Evolutionary conservation across 2,329 filamentous ascomycete species (phyloP).

Genomic region (Mycosphaerella sp.): DNA sequence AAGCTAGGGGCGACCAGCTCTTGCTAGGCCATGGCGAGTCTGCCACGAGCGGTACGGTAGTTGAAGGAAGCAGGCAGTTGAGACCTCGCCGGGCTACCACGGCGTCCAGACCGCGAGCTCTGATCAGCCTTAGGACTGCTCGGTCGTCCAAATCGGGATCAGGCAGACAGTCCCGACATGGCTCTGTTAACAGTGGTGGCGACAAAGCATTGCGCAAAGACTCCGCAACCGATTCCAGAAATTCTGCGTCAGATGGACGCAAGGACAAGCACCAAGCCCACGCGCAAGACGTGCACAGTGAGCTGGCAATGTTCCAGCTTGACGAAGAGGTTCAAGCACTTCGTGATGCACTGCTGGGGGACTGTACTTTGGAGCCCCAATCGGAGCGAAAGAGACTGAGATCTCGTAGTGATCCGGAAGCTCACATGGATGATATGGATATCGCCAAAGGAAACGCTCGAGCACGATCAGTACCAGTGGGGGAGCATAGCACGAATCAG

Average conservation of each 20-base stretch:
- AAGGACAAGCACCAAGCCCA: background rate
- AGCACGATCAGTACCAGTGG: background rate
- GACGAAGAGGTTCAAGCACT: conserved; percentile 4
- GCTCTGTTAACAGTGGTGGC: background rate
- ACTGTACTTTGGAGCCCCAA: background rate
- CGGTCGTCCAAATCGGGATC: background rate
- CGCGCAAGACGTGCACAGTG: background rate
- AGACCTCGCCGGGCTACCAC: conserved; percentile 4
- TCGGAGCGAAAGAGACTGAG: background rate
- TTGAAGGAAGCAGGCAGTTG: conserved; percentile 1
- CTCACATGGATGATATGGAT: background rate
- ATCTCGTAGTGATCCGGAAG: conserved; percentile 5
- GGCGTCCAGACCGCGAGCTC: background rate
- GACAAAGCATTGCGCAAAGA: conserved; percentile 1
- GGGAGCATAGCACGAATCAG: background rate
- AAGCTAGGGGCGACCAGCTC: background rate
- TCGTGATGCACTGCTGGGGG: background rate
- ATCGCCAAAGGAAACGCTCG: background rate
- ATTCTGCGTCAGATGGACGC: background rate
- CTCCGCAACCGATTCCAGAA: conserved; percentile 1
- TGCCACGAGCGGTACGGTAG: background rate
- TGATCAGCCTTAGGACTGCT: background rate
- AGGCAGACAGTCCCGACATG: background rate
- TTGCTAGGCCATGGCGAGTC: conserved; percentile 1
- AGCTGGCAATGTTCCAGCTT: conserved; percentile 1